phyloP scores from a whole-genome alignment of 495 filamentous ascomycete species.

The Penicillium chermesinum region DNA sequence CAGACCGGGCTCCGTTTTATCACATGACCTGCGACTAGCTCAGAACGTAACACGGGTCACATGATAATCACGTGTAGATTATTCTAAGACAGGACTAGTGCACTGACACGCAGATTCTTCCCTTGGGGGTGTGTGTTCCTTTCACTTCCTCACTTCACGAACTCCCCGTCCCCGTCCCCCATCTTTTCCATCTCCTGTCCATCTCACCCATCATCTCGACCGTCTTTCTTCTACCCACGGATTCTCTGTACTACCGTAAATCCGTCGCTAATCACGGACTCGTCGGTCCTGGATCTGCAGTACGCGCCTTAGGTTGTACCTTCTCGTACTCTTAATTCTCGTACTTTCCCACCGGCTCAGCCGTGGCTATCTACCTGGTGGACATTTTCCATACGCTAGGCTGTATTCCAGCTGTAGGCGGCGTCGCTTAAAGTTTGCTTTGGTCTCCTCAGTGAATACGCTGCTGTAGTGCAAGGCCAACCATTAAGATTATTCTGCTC shows the following conservation, averaged over 20 bases:
- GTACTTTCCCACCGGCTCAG: constrained; percentile 20
- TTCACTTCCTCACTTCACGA: constrained; percentile 14
- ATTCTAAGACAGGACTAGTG: neutral
- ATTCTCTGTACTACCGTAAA: constrained; percentile 23
- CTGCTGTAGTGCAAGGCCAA: constrained; percentile 42
- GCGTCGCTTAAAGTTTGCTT: constrained; percentile 21
- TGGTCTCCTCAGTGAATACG: constrained; percentile 26
- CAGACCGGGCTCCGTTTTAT: neutral
- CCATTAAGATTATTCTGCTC: neutral
- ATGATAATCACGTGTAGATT: too few species aligned
- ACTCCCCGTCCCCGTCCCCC: neutral
- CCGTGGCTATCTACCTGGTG: constrained; percentile 18
- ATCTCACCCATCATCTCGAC: constrained; percentile 16
- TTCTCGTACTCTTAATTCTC: constrained; percentile 29
- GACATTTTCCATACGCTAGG: constrained; percentile 28
- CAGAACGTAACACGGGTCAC: too few species aligned
- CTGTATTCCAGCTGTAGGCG: constrained; percentile 47
- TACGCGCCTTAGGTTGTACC: constrained; percentile 30
- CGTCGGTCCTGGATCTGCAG: constrained; percentile 12
- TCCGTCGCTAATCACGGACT: constrained; percentile 13
- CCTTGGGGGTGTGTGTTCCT: constrained; percentile 12
- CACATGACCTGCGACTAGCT: too few species aligned
- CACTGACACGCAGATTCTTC: constrained; percentile 11
- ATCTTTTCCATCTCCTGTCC: constrained; percentile 7
- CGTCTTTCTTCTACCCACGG: constrained; percentile 1